These are phyloP conservation scores for Pichia sp. DNA, from an alignment of 1,139 yeast genomes.

Conservation along the genomic window DNA sequence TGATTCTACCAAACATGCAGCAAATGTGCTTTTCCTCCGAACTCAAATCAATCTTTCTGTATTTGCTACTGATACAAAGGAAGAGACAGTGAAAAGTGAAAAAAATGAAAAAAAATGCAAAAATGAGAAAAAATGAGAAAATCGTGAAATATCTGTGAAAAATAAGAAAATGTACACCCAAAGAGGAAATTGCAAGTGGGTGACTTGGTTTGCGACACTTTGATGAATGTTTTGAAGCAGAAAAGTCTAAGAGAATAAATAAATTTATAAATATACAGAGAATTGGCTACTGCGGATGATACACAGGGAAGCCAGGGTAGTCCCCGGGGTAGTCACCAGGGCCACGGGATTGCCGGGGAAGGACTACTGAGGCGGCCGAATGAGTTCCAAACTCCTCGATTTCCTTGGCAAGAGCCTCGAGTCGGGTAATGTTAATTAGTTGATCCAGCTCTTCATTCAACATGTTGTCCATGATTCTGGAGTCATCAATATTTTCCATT, in stretches of 20 bases:
- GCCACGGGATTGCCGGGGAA: not conserved
- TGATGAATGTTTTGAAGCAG: not conserved
- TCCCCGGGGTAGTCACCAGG: not conserved
- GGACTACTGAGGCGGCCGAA: not conserved
- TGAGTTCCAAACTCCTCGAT: conserved; percentile 1
- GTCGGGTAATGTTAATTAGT: conserved; percentile 8
- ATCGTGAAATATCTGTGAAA: not conserved
- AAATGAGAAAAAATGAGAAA: not conserved
- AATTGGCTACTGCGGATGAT: not conserved
- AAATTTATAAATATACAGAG: not conserved
- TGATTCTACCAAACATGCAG: not conserved
- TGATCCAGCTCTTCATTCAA: conserved; percentile 10
- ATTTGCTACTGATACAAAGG: not conserved
- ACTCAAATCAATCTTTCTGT: not conserved
- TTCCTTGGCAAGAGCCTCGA: conserved; percentile 7
- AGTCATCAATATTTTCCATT: not conserved
- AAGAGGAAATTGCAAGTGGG: not conserved
- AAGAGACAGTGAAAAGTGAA: not conserved
- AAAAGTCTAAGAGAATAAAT: not conserved
- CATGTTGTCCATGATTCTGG: not conserved
- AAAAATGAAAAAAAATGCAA: not conserved
- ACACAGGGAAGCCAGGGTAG: not conserved
- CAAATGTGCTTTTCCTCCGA: not conserved
- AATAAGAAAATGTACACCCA: not conserved
- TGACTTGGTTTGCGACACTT: not conserved